Evolutionary conservation across 805 yeast genomes (phyloP).

Genomic region (Kodamaea kaohsiungensis): DNA sequence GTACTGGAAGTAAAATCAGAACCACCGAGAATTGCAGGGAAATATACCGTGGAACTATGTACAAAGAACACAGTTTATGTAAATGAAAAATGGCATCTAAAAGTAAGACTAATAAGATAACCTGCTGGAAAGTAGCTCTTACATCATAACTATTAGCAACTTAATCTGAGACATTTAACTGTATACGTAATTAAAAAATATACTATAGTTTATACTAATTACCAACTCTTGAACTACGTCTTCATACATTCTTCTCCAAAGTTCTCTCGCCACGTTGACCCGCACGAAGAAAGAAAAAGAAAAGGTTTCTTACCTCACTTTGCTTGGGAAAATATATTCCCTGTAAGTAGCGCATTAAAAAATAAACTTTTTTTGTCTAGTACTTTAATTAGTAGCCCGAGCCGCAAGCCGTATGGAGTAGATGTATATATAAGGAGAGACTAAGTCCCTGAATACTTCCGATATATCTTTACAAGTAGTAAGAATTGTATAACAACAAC

Average conservation of each 20-base stretch:
- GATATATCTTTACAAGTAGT: no score
- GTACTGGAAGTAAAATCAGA: no score
- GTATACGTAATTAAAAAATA: neutral
- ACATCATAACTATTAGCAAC: no score
- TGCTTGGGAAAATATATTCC: neutral
- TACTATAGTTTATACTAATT: neutral
- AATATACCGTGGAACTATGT: no score
- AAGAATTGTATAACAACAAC: neutral
- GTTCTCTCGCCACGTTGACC: constrained; percentile 1
- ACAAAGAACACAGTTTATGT: no score
- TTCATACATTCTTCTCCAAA: neutral
- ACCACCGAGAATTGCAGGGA: no score
- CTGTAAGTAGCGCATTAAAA: neutral
- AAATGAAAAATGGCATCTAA: no score
- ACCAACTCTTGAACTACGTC: neutral
- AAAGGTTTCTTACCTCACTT: neutral
- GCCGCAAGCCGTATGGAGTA: neutral
- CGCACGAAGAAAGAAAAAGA: neutral
- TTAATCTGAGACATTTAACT: neutral
- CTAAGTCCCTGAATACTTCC: neutral
- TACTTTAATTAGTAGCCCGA: neutral
- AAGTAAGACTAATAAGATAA: no score
- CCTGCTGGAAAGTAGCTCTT: no score
- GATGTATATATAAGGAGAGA: constrained; percentile 1
- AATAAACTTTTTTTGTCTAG: neutral